phyloP scores from a whole-genome alignment of 257 asterid genomes.

The Solanum chilense region DNA sequence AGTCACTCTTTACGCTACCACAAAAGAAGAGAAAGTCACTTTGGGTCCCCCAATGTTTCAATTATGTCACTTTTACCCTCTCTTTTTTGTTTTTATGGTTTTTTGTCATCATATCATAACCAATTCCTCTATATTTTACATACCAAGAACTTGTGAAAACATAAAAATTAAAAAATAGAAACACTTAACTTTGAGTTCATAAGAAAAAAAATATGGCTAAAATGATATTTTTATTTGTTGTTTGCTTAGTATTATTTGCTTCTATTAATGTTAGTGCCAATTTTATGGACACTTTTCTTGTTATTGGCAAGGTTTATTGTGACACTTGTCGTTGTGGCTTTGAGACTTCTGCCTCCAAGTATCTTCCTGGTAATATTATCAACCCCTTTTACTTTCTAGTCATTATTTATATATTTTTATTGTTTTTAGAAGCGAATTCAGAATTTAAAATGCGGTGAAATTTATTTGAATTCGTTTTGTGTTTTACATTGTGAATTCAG shows the following conservation, averaged over 20 bases:
- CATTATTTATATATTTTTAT: not conserved
- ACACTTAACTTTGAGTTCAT: not conserved
- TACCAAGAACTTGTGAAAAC: not conserved
- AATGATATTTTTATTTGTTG: conserved; percentile 14
- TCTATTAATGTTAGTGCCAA: conserved; percentile 13
- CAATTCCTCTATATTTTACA: not conserved
- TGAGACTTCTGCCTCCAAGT: conserved; percentile 42
- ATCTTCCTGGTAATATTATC: conserved; percentile 29
- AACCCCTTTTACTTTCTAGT: not conserved
- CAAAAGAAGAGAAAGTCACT: not conserved
- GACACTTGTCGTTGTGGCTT: conserved; percentile 83
- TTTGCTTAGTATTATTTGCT: conserved; percentile 17
- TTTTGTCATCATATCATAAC: not conserved
- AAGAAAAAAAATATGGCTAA: conserved; percentile 29
- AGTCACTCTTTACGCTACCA: not conserved
- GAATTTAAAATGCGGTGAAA: not conserved
- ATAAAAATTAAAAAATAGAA: not conserved
- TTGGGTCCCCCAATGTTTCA: not conserved
- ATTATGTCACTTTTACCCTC: not conserved
- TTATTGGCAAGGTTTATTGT: conserved; percentile 53
- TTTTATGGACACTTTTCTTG: conserved; percentile 7
- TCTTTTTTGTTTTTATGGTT: not conserved
- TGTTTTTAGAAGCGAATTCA: rapidly evolving
- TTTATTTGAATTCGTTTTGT: not conserved
- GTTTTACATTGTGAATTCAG: not conserved